Percentiles rank a stretch among this genome's conserved stretches.
These are phyloP conservation scores for Singerocomus inundabilis DNA, from an alignment of 1,284 basidiomycete genomes.

Conservation along the genomic window DNA sequence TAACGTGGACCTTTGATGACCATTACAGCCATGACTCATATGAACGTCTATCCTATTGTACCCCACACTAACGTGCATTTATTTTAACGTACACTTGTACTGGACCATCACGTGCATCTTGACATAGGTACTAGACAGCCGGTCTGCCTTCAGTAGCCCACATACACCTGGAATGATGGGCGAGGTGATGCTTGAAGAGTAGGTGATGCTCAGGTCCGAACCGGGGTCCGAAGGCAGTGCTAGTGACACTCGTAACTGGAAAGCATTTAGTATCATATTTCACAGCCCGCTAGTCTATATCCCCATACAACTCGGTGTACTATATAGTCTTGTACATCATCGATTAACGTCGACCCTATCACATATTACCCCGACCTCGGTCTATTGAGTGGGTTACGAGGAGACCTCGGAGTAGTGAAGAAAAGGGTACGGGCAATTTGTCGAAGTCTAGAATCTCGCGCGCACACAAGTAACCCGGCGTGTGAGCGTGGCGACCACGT, in stretches of 20 bases:
- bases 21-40: slow-evolving; percentile 13
- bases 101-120: slow-evolving; percentile 12
- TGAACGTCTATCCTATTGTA: slow-evolving; percentile 20
- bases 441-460: neutral
- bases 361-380: neutral
- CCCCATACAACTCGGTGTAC: neutral
- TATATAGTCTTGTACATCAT: neutral
- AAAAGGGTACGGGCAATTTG: slow-evolving; percentile 16
- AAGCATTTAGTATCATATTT: neutral
- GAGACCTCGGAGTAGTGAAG: slow-evolving; percentile 31
- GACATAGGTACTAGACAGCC: slow-evolving; percentile 13
- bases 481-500: slow-evolving; percentile 43
- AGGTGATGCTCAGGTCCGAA: neutral
- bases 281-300: slow-evolving; percentile 2
- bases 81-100: slow-evolving; percentile 24
- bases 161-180: neutral
- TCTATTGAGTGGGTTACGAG: slow-evolving; percentile 17
- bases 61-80: slow-evolving; percentile 5
- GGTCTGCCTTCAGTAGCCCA: slow-evolving; percentile 16
- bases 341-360: too few relatives aligned
- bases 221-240: slow-evolving; percentile 14
- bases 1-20: neutral
- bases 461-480: slow-evolving; percentile 51
- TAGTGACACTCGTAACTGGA: neutral
- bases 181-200: neutral